These are phyloP conservation scores for Blastocystis sp. DNA, from an alignment of 352 stramenopile genomes.

Conservation along the genomic window DNA sequence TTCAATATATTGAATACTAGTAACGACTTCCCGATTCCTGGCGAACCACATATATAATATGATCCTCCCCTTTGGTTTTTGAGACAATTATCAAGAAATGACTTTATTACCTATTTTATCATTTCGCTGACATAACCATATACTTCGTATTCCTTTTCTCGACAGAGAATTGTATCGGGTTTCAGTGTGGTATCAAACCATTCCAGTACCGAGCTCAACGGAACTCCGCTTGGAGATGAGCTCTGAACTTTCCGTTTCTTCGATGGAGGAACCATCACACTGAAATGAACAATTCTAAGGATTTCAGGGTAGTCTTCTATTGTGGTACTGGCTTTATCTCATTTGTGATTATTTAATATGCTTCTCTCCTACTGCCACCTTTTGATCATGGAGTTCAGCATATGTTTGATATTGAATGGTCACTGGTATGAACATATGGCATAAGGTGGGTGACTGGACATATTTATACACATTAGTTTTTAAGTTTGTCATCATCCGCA, in stretches of 20 bases:
- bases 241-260: not conserved
- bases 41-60: slow-evolving; percentile 36
- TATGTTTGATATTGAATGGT: too few species aligned
- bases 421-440: too few species aligned
- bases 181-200: slow-evolving; percentile 50
- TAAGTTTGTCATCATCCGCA: too few species aligned
- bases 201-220: slow-evolving; percentile 3
- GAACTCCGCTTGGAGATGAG: not conserved
- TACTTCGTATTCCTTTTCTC: not conserved
- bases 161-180: not conserved
- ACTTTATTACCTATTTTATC: not conserved
- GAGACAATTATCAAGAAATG: not conserved
- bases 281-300: not conserved
- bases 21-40: slow-evolving; percentile 40
- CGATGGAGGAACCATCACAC: not conserved
- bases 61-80: slow-evolving; percentile 30
- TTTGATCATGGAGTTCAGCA: too few species aligned
- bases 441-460: too few species aligned
- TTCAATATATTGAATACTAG: slow-evolving; percentile 16
- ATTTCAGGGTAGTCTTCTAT: not conserved
- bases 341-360: too few species aligned
- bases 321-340: too few species aligned
- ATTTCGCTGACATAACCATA: not conserved
- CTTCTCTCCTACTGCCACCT: too few species aligned
- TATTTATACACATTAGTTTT: too few species aligned